Evolutionary conservation across 257 asterid species (phyloP).

Genomic region (Solanum habrochaites): DNA sequence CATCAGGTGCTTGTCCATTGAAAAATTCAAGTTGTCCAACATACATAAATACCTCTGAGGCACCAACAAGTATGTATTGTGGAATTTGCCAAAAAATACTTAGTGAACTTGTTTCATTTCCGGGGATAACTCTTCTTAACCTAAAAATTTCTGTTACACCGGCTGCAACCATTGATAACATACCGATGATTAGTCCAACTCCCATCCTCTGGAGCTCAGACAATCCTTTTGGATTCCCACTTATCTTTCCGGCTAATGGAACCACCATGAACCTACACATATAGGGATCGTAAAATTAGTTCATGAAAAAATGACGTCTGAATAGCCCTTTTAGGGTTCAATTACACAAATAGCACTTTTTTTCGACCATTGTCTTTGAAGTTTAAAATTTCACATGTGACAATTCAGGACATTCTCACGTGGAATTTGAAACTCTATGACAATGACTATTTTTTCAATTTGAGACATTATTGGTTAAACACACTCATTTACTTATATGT

Average conservation of each 20-base stretch:
- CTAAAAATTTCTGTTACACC: constrained; percentile 36
- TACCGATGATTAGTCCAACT: constrained; percentile 51
- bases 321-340: not conserved
- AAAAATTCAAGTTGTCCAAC: constrained; percentile 71
- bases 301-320: not conserved
- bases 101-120: constrained; percentile 20
- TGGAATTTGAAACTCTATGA: not conserved
- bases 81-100: constrained; percentile 72
- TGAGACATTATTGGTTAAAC: not conserved
- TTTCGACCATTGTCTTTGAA: not conserved
- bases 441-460: not conserved
- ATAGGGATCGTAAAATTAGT: not conserved
- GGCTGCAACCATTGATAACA: constrained; percentile 63
- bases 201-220: constrained; percentile 89
- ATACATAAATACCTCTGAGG: constrained; percentile 83
- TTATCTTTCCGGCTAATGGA: constrained; percentile 33
- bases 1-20: constrained; percentile 73
- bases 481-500: not conserved
- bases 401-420: not conserved
- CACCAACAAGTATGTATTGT: constrained; percentile 61
- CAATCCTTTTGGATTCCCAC: constrained; percentile 42
- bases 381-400: not conserved
- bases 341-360: not conserved
- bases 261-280: constrained; percentile 19
- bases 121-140: constrained; percentile 22